phyloP scores from a whole-genome alignment of 495 filamentous ascomycete species.

The Xylaria venustula region DNA sequence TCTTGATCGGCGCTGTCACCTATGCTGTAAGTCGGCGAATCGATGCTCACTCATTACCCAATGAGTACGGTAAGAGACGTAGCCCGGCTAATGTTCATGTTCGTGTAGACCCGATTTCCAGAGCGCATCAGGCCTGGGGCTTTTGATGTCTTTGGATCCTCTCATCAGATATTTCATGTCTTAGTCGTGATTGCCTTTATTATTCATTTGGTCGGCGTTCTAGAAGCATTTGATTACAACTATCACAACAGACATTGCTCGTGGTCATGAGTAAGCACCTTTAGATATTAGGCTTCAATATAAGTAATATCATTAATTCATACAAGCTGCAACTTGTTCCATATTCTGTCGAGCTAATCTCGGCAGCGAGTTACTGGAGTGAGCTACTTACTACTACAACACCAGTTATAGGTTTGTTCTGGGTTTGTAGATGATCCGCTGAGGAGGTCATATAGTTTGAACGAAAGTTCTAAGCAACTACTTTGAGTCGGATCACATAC shows the following conservation, averaged over 20 bases:
- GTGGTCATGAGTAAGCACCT: background rate
- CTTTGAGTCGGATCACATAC: no score
- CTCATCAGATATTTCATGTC: constrained; percentile 66
- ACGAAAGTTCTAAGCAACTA: no score
- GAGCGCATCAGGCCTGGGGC: constrained; percentile 39
- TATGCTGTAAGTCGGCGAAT: constrained; percentile 41
- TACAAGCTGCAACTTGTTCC: no score
- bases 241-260: constrained; percentile 28
- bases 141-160: constrained; percentile 61
- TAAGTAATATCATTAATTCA: background rate
- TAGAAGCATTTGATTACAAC: constrained; percentile 55
- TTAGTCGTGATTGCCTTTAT: constrained; percentile 60
- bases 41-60: no score
- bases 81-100: constrained; percentile 11
- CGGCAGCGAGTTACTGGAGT: no score
- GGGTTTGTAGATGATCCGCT: no score
- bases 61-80: background rate
- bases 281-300: background rate
- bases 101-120: constrained; percentile 35
- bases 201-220: constrained; percentile 56
- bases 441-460: no score
- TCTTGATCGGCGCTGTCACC: constrained; percentile 37
- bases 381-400: no score
- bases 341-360: no score
- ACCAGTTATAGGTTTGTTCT: no score